A percentile compares a stretch with the other conserved stretches of the same genome.
Conservation (phyloP, 2,329 filamentous ascomycete genomes). For the Tolypocladium inflatum region DNA sequence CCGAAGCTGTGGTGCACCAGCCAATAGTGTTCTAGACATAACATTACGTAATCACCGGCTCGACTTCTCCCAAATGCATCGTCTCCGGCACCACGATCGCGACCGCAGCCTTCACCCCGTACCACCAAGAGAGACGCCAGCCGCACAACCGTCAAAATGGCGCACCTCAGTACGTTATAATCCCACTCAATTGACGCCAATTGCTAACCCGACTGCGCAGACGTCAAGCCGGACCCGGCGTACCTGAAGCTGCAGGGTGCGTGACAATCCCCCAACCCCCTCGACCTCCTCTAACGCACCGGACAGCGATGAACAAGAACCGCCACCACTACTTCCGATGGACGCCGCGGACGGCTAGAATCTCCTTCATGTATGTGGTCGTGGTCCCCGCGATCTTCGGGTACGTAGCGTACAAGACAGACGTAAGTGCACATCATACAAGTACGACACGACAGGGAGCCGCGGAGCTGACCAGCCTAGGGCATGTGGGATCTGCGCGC, state of each 20-base stretch:
- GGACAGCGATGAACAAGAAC: slow-evolving; percentile 68
- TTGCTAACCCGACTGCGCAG: slow-evolving; percentile 19
- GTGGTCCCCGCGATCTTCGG: slow-evolving; percentile 63
- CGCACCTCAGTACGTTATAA: slow-evolving; percentile 25
- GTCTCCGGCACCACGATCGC: slow-evolving; percentile 10
- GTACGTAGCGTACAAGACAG: slow-evolving; percentile 67
- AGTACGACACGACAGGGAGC: not conserved
- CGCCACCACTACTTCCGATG: slow-evolving; percentile 94
- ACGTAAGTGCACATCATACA: slow-evolving; percentile 54
- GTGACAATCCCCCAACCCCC: slow-evolving; percentile 11
- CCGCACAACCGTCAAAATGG: slow-evolving; percentile 22
- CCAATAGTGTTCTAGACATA: not conserved
- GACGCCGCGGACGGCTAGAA: slow-evolving; percentile 71
- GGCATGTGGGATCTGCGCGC: slow-evolving; percentile 78
- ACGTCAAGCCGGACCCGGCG: slow-evolving; percentile 32
- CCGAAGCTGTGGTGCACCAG: not conserved
- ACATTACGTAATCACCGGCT: slow-evolving; percentile 4
- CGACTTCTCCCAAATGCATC: not conserved
- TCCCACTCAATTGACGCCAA: not conserved
- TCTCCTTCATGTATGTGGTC: slow-evolving; percentile 69
- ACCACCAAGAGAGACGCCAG: slow-evolving; percentile 10
- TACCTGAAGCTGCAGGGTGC: slow-evolving; percentile 30
- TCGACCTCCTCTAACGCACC: slow-evolving; percentile 11
- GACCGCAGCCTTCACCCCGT: slow-evolving; percentile 12
- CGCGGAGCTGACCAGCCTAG: slow-evolving; percentile 35